Conservation (phyloP, 306 rosid species). For the Hippophae tibetana region DNA sequence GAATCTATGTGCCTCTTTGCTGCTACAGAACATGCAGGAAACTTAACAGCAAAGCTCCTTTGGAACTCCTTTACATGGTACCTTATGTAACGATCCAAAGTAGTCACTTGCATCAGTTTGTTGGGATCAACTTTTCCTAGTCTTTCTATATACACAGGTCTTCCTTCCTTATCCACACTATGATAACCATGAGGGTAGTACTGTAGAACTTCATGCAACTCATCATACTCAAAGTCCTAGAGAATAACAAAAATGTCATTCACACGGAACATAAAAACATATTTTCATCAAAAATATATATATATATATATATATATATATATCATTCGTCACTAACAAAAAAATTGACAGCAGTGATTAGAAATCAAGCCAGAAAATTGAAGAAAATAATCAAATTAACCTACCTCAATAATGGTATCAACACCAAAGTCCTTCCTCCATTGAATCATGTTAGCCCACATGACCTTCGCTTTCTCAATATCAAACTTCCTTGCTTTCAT, state of each 20-base stretch:
- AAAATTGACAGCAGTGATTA: neutral
- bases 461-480: slow-evolving; percentile 69
- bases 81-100: slow-evolving; percentile 60
- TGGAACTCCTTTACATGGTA: slow-evolving; percentile 90
- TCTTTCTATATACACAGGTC: slow-evolving; percentile 78
- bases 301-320: too few species aligned
- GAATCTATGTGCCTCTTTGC: slow-evolving; percentile 90
- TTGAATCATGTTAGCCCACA: slow-evolving; percentile 91
- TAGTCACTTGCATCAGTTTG: slow-evolving; percentile 74
- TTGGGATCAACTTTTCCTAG: slow-evolving; percentile 75
- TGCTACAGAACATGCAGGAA: slow-evolving; percentile 86
- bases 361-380: neutral
- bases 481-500: slow-evolving; percentile 91
- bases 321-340: neutral
- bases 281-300: too few species aligned
- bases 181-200: slow-evolving; percentile 89
- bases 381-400: slow-evolving; percentile 8
- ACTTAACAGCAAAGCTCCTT: slow-evolving; percentile 61
- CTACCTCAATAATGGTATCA: slow-evolving; percentile 75
- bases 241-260: neutral
- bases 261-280: too few species aligned
- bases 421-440: slow-evolving; percentile 88
- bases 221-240: slow-evolving; percentile 77
- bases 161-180: slow-evolving; percentile 89
- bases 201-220: slow-evolving; percentile 59